A percentile compares a stretch with the other conserved stretches of the same genome.
These are phyloP conservation scores for Rhizophora apiculata DNA, from an alignment of 345 rosid genomes.

Conservation along the genomic window DNA sequence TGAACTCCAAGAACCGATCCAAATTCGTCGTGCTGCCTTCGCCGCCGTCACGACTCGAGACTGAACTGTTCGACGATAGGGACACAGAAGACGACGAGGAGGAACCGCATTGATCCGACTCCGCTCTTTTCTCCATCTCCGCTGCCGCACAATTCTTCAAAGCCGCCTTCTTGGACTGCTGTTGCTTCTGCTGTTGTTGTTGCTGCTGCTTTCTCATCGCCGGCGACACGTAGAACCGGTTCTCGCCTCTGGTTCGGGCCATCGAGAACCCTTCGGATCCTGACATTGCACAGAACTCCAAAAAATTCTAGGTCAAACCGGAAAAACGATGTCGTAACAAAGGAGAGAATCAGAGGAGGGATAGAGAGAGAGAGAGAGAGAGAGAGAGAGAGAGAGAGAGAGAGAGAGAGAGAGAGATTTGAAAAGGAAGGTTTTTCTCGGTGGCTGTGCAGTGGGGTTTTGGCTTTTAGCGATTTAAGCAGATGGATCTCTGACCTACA, in stretches of 20 bases:
- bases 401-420: not conserved
- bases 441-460: not conserved
- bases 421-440: not conserved
- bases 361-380: too few relatives aligned
- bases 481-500: not conserved
- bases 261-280: slow-evolving; percentile 33
- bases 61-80: slow-evolving; percentile 33
- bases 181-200: slow-evolving; percentile 34
- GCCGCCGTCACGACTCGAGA: slow-evolving; percentile 27
- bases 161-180: slow-evolving; percentile 21
- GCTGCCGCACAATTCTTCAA: slow-evolving; percentile 27
- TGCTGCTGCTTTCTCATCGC: slow-evolving; percentile 38
- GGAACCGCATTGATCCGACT: slow-evolving; percentile 38
- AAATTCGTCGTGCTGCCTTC: slow-evolving; percentile 50
- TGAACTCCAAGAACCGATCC: slow-evolving; percentile 86
- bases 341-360: not conserved
- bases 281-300: slow-evolving; percentile 28
- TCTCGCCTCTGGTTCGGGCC: slow-evolving; percentile 35
- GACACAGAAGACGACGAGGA: slow-evolving; percentile 21
- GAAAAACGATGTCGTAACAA: not conserved
- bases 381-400: not conserved
- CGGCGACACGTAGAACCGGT: slow-evolving; percentile 43
- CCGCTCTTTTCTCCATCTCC: slow-evolving; percentile 30
- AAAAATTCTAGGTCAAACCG: not conserved
- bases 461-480: not conserved